Base-by-base conservation (phyloP, 1,139 yeast genomes). In the Taphrina flavorubra region DNA sequence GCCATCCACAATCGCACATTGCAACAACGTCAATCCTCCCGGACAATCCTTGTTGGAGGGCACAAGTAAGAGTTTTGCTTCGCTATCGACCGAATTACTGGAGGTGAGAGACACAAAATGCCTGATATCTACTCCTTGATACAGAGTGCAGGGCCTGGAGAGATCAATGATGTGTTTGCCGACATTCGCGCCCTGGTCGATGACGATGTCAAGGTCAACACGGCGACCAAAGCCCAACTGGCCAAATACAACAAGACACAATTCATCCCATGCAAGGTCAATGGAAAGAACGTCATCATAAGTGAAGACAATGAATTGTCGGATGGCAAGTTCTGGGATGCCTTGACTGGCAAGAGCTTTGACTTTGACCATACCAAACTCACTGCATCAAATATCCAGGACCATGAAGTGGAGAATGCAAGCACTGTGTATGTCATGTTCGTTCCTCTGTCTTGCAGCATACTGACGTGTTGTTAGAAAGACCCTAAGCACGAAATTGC, bases 351-450 rank as follows among this genome's bases (percentile, higher is more conserved):
- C 56, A 77, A 83, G 70, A 79, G 81, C 67, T 89, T 90, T 77
- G 83, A 84, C 68, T 85, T 89, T 68, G 92, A 92, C 76, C 85
- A 88, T 72, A 74, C 79, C 18, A 77, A 79, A 16, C 77, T 73
- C 72, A 67, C 70, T 60, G 75, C 69, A 3, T 39, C 60, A 8
- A 20, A 40, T 11, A 25, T 42, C n/a, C 34, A 51, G 51, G 20
- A n/a, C 11, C 59, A 62, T 25, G 58, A 51, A 16, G 59, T 51
- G 10, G 37, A 55, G n/a, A 51, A 51, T 14, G 13, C 39, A 0
- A 39, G 36, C n/a, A 62, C 59, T 14, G 49, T 56, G 49, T 53
- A 53, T 2, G 57, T 6, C 42, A 34, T 11, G 1, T 25, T 25
- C 4, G 31, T 25, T 4, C 31, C 4, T 4, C 4, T 25, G 31